Base-by-base conservation (phyloP, 2,329 filamentous ascomycete species). In the Fusarium brachygibbosum region DNA sequence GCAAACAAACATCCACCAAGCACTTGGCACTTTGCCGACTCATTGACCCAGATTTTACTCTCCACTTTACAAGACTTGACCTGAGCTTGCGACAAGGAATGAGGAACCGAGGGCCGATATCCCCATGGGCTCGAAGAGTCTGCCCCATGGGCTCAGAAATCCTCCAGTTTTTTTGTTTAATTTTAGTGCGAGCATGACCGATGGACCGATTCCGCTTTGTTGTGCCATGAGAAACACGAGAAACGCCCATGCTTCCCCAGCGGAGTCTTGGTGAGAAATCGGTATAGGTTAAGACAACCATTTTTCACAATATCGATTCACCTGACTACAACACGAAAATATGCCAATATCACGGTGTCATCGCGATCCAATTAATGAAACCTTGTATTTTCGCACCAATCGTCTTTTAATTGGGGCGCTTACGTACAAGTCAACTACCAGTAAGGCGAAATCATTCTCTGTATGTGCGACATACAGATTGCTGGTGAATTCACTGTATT, bases 51-150 rank as follows among this genome's bases (percentile, higher is more conserved):
- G 17, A 46, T 49, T 58, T 41, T n/a, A 23, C 49, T 65, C 34
- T 52, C 61, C 61, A 65, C 60, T 65, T 50, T 52, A 59, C 31
- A 64, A 64, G 60, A 59, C 45, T 64, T 52, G 60, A 52, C 44
- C 60, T 37, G 52, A 59, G 52, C 60, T 64, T n/a, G 28, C n/a
- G 23, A 40, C 37, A 50, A 44, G 50, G 51, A 31, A 19, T 4
- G 2, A 25, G 60, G 61, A 65, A 65, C 32, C 52, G 35, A 64
- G 61, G 61, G 52, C 61, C 61, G 61, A 65, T 17, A 59, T 59
- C 60, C 60, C 49, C 56, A 49, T 41, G 50, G 34, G 23, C n/a
- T 48, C 29, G 9, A 34, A 23, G 44, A 48, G 10, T 48, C 29
- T 48, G 44, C 29, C 44, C 45, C 16, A 46, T 48, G 49, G n/a